phyloP scores from a whole-genome alignment of 768 basidiomycete species.

The Boletus huronensis region DNA sequence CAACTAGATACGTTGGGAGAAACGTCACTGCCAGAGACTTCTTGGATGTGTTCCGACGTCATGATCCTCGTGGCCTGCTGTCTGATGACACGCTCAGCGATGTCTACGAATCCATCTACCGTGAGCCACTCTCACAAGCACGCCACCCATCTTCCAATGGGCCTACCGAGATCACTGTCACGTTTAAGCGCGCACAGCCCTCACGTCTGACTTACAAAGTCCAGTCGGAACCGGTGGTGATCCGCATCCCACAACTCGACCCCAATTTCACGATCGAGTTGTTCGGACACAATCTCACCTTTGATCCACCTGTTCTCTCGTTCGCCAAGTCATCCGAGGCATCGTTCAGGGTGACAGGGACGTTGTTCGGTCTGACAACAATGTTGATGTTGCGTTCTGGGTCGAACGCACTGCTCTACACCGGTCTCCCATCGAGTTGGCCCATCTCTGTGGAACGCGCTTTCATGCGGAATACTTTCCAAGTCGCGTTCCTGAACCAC shows the following conservation, averaged over 20 bases:
- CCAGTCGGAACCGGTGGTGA: conserved; percentile 83
- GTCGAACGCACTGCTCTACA: conserved; percentile 76
- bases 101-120: conserved; percentile 73
- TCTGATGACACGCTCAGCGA: conserved; percentile 73
- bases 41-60: conserved; percentile 74
- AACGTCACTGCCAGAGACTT: conserved; percentile 76
- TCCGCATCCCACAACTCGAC: conserved; percentile 84
- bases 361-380: conserved; percentile 74
- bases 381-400: conserved; percentile 84
- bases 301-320: conserved; percentile 80
- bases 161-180: conserved; percentile 53
- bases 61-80: conserved; percentile 67
- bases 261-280: conserved; percentile 79
- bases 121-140: conserved; percentile 71
- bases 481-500: conserved; percentile 78
- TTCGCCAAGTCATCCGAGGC: conserved; percentile 78
- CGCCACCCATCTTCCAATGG: conserved; percentile 42
- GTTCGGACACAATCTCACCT: conserved; percentile 81
- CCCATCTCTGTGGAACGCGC: conserved; percentile 81
- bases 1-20: conserved; percentile 50
- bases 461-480: conserved; percentile 97
- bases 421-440: conserved; percentile 75
- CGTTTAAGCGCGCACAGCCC: conserved; percentile 72
- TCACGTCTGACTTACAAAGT: conserved; percentile 79
- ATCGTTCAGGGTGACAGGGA: conserved; percentile 90